These are phyloP conservation scores for Lentinula aciculospora DNA, from an alignment of 768 basidiomycete genomes.

Conservation along the genomic window DNA sequence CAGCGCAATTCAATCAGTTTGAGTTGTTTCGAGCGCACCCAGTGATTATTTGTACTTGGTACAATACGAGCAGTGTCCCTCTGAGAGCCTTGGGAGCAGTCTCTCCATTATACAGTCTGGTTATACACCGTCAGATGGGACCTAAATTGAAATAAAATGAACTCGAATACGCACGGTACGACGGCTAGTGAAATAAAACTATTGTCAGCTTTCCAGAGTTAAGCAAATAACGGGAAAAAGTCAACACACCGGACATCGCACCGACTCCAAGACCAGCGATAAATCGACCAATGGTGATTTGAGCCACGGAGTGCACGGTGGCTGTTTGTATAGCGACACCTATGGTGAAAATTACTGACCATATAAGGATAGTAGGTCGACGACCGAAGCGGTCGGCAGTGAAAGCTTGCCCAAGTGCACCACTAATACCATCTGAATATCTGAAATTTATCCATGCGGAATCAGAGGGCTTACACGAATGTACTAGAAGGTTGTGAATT, in stretches of 20 bases:
- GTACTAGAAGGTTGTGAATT: constrained; percentile 27
- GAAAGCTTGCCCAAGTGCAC: constrained; percentile 66
- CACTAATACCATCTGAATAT: constrained; percentile 25
- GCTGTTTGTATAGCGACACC: constrained; percentile 69
- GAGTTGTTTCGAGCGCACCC: constrained; percentile 36
- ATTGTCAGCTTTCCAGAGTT: not conserved
- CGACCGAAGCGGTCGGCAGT: constrained; percentile 72
- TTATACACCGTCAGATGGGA: constrained; percentile 7
- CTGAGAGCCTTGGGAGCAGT: constrained; percentile 71
- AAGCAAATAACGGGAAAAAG: constrained; percentile 2
- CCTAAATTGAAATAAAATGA: not conserved
- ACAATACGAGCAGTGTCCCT: constrained; percentile 65
- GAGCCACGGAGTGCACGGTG: constrained; percentile 51
- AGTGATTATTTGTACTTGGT: constrained; percentile 72
- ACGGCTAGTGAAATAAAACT: constrained; percentile 28
- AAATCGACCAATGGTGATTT: constrained; percentile 70
- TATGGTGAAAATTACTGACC: constrained; percentile 67
- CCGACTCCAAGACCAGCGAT: constrained; percentile 77
- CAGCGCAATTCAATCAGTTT: not conserved
- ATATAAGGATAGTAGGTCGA: constrained; percentile 68
- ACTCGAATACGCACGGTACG: constrained; percentile 34
- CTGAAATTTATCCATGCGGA: constrained; percentile 10
- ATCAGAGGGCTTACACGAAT: constrained; percentile 36
- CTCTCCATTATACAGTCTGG: constrained; percentile 72
- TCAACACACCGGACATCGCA: constrained; percentile 52